Percentiles rank a stretch among this genome's conserved stretches.
These are phyloP conservation scores for Penicillium palitans DNA, from an alignment of 2,329 filamentous ascomycete species.

Conservation along the genomic window DNA sequence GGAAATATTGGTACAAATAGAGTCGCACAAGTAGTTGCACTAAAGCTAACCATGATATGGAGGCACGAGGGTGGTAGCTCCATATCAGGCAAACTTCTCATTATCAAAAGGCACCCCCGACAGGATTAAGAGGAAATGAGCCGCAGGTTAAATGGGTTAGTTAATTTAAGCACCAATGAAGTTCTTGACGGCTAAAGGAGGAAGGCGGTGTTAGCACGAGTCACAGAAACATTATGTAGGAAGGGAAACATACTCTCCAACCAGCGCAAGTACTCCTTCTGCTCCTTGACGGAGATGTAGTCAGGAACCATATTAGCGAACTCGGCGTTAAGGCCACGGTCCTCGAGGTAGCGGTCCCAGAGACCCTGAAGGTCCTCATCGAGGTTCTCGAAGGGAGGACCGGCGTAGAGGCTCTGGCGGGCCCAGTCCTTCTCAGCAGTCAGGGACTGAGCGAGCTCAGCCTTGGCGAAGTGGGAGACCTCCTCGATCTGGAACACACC, in stretches of 20 bases:
- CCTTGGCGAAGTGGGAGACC: conserved; percentile 80
- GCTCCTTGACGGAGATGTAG: conserved; percentile 98
- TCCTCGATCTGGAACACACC: conserved; percentile 86
- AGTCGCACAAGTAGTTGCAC: conserved; percentile 1
- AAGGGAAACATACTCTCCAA: conserved; percentile 60
- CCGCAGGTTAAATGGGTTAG: conserved; percentile 39
- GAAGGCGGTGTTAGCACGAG: conserved; percentile 8
- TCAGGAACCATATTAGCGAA: conserved; percentile 90
- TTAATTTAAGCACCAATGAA: conserved; percentile 70
- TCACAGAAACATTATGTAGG: not conserved
- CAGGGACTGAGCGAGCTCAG: conserved; percentile 72
- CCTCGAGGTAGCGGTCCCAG: conserved; percentile 90
- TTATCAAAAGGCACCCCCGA: not conserved
- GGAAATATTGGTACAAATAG: conserved; percentile 13
- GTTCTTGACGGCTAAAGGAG: conserved; percentile 66
- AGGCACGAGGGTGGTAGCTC: conserved; percentile 22
- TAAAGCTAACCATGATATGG: conserved; percentile 34
- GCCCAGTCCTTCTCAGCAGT: conserved; percentile 75
- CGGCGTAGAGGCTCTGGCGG: conserved; percentile 78
- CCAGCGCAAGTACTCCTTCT: conserved; percentile 94
- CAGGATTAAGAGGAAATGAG: conserved; percentile 30
- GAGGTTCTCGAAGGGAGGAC: conserved; percentile 88
- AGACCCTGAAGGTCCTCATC: conserved; percentile 94
- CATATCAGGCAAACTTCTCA: not conserved
- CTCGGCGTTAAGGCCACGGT: conserved; percentile 83